phyloP scores from a whole-genome alignment of 306 rosid genomes.

The Trichosanthes truncata region DNA sequence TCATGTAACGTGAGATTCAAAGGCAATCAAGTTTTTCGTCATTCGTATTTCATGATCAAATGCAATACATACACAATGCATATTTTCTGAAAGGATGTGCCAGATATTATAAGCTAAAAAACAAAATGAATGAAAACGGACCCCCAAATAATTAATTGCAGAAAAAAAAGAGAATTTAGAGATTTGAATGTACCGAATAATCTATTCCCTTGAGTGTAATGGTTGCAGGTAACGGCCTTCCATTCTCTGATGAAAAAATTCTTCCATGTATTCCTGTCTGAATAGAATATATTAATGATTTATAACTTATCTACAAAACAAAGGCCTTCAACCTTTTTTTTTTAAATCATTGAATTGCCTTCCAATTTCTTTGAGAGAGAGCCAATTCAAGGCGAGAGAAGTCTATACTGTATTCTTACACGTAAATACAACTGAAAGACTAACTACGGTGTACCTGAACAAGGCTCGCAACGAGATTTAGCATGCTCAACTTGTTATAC shows the following conservation, averaged over 20 bases:
- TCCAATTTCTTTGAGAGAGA: background rate
- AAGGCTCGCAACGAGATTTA: conserved; percentile 73
- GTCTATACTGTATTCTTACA: conserved; percentile 4
- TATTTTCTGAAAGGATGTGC: background rate
- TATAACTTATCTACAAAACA: background rate
- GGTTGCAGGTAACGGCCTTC: conserved; percentile 64
- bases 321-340: background rate
- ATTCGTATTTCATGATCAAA: background rate
- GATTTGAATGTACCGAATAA: conserved; percentile 33
- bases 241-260: conserved; percentile 62
- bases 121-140: background rate
- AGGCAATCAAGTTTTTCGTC: background rate
- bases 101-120: background rate
- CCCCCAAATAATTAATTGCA: background rate
- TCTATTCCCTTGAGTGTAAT: conserved; percentile 62
- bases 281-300: background rate
- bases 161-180: background rate
- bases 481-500: conserved; percentile 90
- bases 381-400: conserved; percentile 7
- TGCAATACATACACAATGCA: background rate
- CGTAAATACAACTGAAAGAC: conserved; percentile 10
- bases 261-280: conserved; percentile 91
- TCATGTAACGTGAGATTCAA: background rate
- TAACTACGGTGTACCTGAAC: conserved; percentile 47
- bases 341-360: background rate